Base-by-base conservation (phyloP, 768 basidiomycete species). In the Podaxis sp. region DNA sequence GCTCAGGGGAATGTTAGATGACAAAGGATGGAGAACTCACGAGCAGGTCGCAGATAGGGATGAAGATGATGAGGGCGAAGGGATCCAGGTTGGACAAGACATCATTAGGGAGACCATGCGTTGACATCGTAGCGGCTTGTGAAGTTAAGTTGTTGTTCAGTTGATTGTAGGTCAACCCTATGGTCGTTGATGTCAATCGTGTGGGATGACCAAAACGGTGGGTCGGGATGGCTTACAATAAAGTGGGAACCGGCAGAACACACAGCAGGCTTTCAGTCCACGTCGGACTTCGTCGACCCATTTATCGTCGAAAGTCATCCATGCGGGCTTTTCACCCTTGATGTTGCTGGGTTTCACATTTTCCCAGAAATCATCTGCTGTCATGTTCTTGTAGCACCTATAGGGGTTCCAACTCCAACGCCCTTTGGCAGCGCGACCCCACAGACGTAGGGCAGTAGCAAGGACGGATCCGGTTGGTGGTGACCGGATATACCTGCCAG, bases 231-330 rank as follows among this genome's bases (percentile, higher is more conserved):
- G 12, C 61, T 72, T 61, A 89, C 90, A 90, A 71, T 86, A 91
- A 37, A 91, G 75, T 0, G 89, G 90, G 76, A 71, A 90, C 87
- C 88, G 75, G 29, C 63, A 64, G 79, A 90, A 76, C 72, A 82
- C 81, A 69, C 74, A 72, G 72, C 90, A 91, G 24, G 91, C 91
- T 68, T 88, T 89, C 70, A 91, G 70, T 1, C 89, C 90, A 57
- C 90, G 82, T 59, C 78, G 76, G 46, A 92, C 82, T 67, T 93
- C 90, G 55, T 91, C 89, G 12, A 93, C 89, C 88, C 89, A 92
- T 56, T 78, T 70, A 67, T 93, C 91, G 66, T 92, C 89, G 63
- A 85, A 92, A 5, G 74, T 85, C 88, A 92, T 91, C 90, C 89
- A 92, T 4, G 36, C 25, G 0, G 89, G 90, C 41, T 73, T 73